Evolutionary conservation across 148 eudicot species (phyloP), one percentile per base, ranked within the genome.

Genomic region (Selenicereus undatus): DNA sequence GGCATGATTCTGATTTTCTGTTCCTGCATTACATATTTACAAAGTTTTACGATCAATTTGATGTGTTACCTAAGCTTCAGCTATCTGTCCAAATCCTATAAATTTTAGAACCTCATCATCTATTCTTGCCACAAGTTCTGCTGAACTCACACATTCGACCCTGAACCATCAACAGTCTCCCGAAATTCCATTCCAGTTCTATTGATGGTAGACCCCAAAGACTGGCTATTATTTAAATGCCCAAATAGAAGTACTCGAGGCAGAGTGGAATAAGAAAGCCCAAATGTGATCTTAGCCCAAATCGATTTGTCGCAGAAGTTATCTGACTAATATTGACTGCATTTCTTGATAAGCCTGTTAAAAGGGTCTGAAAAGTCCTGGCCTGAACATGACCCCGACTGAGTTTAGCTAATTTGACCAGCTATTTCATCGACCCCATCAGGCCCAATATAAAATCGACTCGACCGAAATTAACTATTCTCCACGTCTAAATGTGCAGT

Each of bases 1-100:
- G 97, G 75, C 97, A 93, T 6, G 95, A 93, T 80, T 86, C 89
- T 26, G 94, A 91, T 83, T 87, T 92, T 48, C 86, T 79, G 77
- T 89, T 89, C 97, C 98, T 94, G 85, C 86, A 88, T 26, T 11
- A 18, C n/a, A 60, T 14, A 58, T 30, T 62, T 6, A 21, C 5
- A 9, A 12, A 48, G 26, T 26, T 82, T 42, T 6, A 65, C 70
- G 21, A 72, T 66, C 29, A 29, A 72, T 72, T 72, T 26, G 32
- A 66, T 66, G 71, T 27, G 26, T 66, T 27, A 66, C 16, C 71
- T 13, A 66, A 13, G 36, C 27, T 26, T 10, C 35, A 66, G 35
- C 11, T 26, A 11, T 26, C 71, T 27, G 16, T 27, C 35, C 16
- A 27, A 66, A 26, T 26, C n/a, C 3, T 56, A 56, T 21, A 20